Conservation (phyloP, 768 basidiomycete genomes). For the Pholiota conissans region DNA sequence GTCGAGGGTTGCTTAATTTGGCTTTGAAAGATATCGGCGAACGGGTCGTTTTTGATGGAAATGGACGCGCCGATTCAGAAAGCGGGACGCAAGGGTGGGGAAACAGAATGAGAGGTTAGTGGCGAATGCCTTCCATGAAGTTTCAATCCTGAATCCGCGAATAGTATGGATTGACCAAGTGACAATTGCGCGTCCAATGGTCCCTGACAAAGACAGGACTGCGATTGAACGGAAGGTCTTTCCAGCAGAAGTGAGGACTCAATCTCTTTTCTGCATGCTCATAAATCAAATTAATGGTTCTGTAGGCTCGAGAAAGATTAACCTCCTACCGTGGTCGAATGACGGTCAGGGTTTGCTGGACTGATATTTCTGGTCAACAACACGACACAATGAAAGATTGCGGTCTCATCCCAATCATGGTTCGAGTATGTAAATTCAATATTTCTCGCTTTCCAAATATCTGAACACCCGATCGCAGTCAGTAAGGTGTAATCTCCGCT, state of each 20-base stretch:
- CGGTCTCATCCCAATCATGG: slow-evolving; percentile 95
- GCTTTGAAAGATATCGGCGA: slow-evolving; percentile 84
- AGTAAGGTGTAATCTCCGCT: slow-evolving; percentile 86
- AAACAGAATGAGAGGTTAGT: slow-evolving; percentile 83
- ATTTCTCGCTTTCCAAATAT: neutral
- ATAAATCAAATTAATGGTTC: neutral
- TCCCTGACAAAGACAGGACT: slow-evolving; percentile 77
- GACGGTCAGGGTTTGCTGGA: slow-evolving; percentile 86
- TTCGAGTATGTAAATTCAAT: slow-evolving; percentile 65
- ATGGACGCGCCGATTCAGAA: slow-evolving; percentile 50
- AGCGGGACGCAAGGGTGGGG: slow-evolving; percentile 65
- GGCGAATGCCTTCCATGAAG: neutral
- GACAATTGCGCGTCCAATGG: slow-evolving; percentile 81
- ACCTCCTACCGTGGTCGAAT: slow-evolving; percentile 91
- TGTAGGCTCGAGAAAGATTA: slow-evolving; percentile 88
- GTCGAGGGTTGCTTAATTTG: slow-evolving; percentile 75
- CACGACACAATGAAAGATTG: slow-evolving; percentile 81
- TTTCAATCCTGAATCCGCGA: slow-evolving; percentile 5
- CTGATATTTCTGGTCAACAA: slow-evolving; percentile 65
- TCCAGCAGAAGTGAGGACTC: slow-evolving; percentile 74
- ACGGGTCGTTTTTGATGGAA: slow-evolving; percentile 91
- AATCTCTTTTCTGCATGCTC: neutral
- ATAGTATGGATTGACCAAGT: slow-evolving; percentile 93
- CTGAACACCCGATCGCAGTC: slow-evolving; percentile 50
- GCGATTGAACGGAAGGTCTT: slow-evolving; percentile 78